phyloP scores from a whole-genome alignment of 1,139 yeast genomes.

The Pichia sp. region DNA sequence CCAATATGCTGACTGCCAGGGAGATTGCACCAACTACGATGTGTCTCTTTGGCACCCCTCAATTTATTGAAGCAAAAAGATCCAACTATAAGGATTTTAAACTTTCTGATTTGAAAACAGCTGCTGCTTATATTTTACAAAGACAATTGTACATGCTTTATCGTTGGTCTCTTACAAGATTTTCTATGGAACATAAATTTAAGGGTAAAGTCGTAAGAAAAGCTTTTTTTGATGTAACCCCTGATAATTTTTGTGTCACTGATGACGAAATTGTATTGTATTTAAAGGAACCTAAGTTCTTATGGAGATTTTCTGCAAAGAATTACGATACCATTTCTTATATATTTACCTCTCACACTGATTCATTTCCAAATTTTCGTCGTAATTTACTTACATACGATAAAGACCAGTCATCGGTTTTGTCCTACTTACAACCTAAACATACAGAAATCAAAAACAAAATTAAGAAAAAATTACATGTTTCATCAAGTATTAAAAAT shows the following conservation, averaged over 20 bases:
- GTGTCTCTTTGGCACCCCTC: slow-evolving; percentile 5
- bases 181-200: background rate
- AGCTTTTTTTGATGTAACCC: background rate
- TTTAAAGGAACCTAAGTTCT: slow-evolving; percentile 2
- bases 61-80: slow-evolving; percentile 7
- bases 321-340: background rate
- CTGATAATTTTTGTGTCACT: slow-evolving; percentile 1
- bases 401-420: background rate
- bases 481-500: background rate
- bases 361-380: background rate
- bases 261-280: slow-evolving; percentile 1
- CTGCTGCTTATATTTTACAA: slow-evolving; percentile 5
- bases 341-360: background rate
- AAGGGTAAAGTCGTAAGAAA: background rate
- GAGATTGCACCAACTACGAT: slow-evolving; percentile 3
- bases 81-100: slow-evolving; percentile 1
- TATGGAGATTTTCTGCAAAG: slow-evolving; percentile 4
- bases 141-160: slow-evolving; percentile 5
- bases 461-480: background rate
- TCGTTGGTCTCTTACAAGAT: background rate
- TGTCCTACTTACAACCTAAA: slow-evolving; percentile 2
- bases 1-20: too few relatives aligned
- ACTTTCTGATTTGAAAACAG: background rate
- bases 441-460: background rate
- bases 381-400: background rate